Evolutionary conservation across 306 rosid species (phyloP), one percentile per base, ranked within the genome.

Genomic region (Cyamopsis tetragonoloba): DNA sequence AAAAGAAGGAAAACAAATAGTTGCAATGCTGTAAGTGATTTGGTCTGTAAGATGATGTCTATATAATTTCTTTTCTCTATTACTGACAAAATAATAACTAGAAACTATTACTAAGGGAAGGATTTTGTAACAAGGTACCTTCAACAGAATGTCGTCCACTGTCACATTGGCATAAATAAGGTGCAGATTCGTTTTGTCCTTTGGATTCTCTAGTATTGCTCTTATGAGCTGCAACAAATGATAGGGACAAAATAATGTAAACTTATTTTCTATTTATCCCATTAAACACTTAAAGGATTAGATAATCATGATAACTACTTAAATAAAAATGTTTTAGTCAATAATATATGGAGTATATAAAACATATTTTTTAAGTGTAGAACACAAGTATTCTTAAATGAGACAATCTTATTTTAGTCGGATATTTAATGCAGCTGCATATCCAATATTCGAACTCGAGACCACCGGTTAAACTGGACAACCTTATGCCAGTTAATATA

Each of bases 151-250:
- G 78, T 90, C 96, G 3, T 82, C 91, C 58, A 62, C 79, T 9
- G 88, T 83, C 35, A 83, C 84, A 48, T 87, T 90, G 79, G 87
- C 95, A 12, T 85, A 87, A 34, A 90, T 44, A 26, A 90, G 91
- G 68, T 78, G 67, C 58, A 85, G 18, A 57, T 80, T 80, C 1
- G 96, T 87, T 28, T 55, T 82, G 69, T 90, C 96, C 24, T 78
- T 80, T 0, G 83, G 85, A 38, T 90, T 90, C 76, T 90, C 91
- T 72, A 87, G 35, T 46, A 89, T 85, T 64, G 88, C 96, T 76
- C 89, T 74, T 39, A 54, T 82, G 4, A 89, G 56, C 96, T 89
- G 79, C 68, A 67, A 58, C 13, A 32, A 55, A 65, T 7, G 17
- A 51, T 26, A 17, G 31, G 13, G 18, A 20, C 17, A 15, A 12